A percentile compares a stretch with the other conserved stretches of the same genome.
Evolutionary conservation across 202 grass and related monocot genomes (phyloP).

Genomic region (Panicum hallii): DNA sequence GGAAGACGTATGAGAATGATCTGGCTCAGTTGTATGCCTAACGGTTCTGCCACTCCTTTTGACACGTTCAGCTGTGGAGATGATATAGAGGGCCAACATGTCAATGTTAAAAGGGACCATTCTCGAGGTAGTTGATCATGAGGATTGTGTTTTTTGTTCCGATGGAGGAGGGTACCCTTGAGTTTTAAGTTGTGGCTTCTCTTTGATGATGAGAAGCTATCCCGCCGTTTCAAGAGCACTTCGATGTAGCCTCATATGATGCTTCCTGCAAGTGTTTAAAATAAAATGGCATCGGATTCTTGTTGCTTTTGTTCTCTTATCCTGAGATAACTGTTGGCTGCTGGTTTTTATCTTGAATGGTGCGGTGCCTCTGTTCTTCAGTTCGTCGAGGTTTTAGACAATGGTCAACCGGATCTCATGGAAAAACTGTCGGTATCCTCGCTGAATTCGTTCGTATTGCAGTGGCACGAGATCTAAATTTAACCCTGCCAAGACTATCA

Average conservation of each 20-base stretch:
- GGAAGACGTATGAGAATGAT: slow-evolving; percentile 67
- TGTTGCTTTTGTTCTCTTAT: neutral
- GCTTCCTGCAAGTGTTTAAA: neutral
- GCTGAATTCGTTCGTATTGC: neutral
- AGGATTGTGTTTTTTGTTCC: neutral
- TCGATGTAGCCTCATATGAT: neutral
- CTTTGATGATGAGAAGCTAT: neutral
- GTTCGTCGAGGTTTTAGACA: neutral
- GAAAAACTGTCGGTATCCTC: neutral
- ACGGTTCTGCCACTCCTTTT: slow-evolving; percentile 18
- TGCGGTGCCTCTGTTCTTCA: neutral
- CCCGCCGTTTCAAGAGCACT: neutral
- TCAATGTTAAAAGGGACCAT: neutral
- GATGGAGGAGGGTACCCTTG: neutral
- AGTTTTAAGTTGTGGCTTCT: slow-evolving; percentile 11
- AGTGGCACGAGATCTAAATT: too few species aligned
- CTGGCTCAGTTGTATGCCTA: slow-evolving; percentile 66
- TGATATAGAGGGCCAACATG: neutral
- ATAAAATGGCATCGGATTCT: slow-evolving; percentile 16
- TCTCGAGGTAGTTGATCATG: neutral
- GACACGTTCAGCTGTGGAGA: slow-evolving; percentile 25
- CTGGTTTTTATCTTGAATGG: neutral
- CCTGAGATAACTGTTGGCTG: neutral
- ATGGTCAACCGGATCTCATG: neutral
- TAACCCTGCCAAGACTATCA: neutral